These are phyloP conservation scores for Fusarium hostae DNA, from an alignment of 2,329 filamentous ascomycete species.

Conservation along the genomic window DNA sequence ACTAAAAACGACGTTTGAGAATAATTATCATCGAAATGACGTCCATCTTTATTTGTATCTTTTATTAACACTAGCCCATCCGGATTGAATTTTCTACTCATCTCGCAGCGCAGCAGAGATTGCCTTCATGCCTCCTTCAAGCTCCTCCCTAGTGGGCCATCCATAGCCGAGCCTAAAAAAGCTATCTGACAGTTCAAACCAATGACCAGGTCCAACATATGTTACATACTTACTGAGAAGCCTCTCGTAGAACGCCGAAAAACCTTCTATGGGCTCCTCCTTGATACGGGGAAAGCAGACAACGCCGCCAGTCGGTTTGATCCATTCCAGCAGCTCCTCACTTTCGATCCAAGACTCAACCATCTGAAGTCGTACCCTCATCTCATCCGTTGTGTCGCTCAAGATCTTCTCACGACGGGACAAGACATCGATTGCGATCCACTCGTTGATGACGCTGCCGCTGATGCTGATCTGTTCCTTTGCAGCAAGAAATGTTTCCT, in stretches of 20 bases:
- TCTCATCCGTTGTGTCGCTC: neutral
- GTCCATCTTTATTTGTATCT: rapidly evolving
- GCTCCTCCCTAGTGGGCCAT: neutral
- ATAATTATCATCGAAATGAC: rapidly evolving
- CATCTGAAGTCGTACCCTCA: neutral
- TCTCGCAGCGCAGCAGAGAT: neutral
- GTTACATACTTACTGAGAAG: neutral
- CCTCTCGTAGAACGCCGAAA: neutral
- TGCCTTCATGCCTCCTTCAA: neutral
- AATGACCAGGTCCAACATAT: constrained; percentile 3
- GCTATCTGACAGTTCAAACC: neutral
- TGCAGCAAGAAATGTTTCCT: neutral
- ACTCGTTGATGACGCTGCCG: constrained; percentile 1
- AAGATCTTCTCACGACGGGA: neutral
- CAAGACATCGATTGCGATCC: neutral
- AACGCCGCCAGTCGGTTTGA: neutral
- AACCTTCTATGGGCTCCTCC: neutral
- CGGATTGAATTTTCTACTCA: neutral
- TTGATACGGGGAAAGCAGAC: neutral
- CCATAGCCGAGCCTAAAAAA: neutral
- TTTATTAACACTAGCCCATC: rapidly evolving
- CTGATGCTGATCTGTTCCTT: constrained; percentile 6
- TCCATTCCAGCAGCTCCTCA: constrained; percentile 1
- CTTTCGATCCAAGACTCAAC: neutral
- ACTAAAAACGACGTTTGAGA: too few species aligned